Evolutionary conservation across 352 stramenopile species (phyloP).

Genomic region (Thalassiosira exigua): DNA sequence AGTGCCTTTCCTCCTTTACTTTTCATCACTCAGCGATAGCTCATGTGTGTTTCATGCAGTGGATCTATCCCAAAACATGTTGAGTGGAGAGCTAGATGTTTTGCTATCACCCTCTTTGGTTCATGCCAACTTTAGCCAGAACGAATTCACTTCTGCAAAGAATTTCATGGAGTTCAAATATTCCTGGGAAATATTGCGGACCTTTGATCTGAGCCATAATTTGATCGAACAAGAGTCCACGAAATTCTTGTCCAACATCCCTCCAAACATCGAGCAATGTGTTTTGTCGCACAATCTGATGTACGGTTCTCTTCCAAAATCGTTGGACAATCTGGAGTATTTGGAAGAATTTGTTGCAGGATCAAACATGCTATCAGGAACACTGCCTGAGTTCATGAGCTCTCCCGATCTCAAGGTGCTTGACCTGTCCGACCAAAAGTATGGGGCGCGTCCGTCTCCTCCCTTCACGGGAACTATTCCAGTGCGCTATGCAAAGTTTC

Average conservation of each 20-base stretch:
- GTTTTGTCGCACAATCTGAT: conserved; percentile 29
- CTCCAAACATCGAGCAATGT: conserved; percentile 24
- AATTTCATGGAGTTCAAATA: conserved; percentile 21
- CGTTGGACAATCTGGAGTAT: neutral
- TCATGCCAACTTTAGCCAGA: conserved; percentile 45
- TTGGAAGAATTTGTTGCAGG: conserved; percentile 9
- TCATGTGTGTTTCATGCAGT: conserved; percentile 31
- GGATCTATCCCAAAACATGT: conserved; percentile 41
- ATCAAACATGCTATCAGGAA: conserved; percentile 8
- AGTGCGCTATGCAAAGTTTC: neutral
- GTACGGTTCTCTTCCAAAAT: conserved; percentile 10
- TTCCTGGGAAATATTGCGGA: conserved; percentile 19
- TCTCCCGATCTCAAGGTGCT: conserved; percentile 10
- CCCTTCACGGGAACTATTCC: neutral
- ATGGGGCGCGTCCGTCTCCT: no score
- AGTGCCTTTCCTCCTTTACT: no score
- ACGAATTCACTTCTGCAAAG: conserved; percentile 19
- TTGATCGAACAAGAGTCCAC: conserved; percentile 19
- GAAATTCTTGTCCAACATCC: conserved; percentile 16
- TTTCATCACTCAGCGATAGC: neutral
- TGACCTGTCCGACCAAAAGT: conserved; percentile 18
- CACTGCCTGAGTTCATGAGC: conserved; percentile 7
- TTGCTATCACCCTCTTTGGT: conserved; percentile 11
- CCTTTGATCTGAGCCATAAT: conserved; percentile 42
- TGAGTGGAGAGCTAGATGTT: conserved; percentile 32